Conservation (phyloP, 2,329 filamentous ascomycete species). For the Epichloe elymi region DNA sequence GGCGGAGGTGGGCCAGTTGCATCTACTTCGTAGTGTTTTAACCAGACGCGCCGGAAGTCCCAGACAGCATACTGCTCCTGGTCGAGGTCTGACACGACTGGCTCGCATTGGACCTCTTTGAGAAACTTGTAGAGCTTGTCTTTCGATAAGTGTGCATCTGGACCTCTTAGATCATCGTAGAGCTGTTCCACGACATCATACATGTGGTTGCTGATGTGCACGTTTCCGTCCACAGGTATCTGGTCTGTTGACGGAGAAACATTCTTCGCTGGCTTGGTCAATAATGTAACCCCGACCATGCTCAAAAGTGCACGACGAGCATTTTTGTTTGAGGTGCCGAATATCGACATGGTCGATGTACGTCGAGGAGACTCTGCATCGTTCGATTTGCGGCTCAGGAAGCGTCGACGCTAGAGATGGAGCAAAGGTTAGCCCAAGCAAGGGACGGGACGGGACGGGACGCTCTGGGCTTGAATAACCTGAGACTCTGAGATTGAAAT, state of each 20-base stretch:
- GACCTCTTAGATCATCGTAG: constrained; percentile 31
- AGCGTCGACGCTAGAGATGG: constrained; percentile 8
- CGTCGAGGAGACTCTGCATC: constrained; percentile 15
- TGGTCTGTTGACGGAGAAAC: constrained; percentile 13
- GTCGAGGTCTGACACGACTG: constrained; percentile 16
- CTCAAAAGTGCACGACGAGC: constrained; percentile 17
- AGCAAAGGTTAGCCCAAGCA: constrained; percentile 4
- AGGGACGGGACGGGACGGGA: background rate
- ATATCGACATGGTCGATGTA: constrained; percentile 25
- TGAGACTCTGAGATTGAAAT: background rate
- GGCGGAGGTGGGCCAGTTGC: constrained; percentile 30
- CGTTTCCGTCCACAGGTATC: constrained; percentile 12
- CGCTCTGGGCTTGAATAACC: background rate
- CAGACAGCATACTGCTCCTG: constrained; percentile 31
- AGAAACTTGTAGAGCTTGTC: constrained; percentile 36
- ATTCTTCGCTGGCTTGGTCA: constrained; percentile 12
- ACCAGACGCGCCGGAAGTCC: constrained; percentile 39
- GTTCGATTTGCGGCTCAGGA: constrained; percentile 5
- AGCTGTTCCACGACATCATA: constrained; percentile 33
- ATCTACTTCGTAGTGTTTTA: constrained; percentile 27
- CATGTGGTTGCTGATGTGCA: constrained; percentile 35
- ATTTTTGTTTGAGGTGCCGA: constrained; percentile 22
- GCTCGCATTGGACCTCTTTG: constrained; percentile 34
- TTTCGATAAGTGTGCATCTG: constrained; percentile 16
- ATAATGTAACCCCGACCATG: constrained; percentile 22